Base-by-base conservation (phyloP, 306 rosid genomes). In the Trifolium fragiferum region DNA sequence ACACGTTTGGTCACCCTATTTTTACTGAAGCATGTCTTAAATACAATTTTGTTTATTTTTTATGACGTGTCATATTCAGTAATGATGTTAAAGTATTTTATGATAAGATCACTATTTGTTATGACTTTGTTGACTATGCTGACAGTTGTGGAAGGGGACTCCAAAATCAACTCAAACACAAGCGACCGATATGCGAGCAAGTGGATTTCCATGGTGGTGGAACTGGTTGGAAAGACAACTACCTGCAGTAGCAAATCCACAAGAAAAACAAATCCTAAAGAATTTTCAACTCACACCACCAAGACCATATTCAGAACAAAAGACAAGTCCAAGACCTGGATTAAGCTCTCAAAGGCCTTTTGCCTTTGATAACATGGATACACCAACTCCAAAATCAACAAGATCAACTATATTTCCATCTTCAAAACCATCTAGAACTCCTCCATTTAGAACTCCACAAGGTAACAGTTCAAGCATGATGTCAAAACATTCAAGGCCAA, bases 151-250 rank as follows among this genome's bases (percentile, higher is more conserved):
- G 96, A 90, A 88, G 78, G 90, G 78, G 54, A 88, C 92, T 69
- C 96, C 98, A 60, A 91, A 85, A 78, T 79, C 96, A 75, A 78
- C 62, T 75, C 88, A 87, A 76, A 83, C 95, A 13, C 92, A 88
- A 10, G 43, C 73, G 67, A 67, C 87, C 23, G 93, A 90, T 30
- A 35, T 80, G 16, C 85, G 87, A 60, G 73, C 91, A 1, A 89
- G 90, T 0, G 94, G 90, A 77, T 90, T 84, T 35, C 97, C 96
- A 8, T 89, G 99, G 97, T 94, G 99, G 99, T 94, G 94, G 96
- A 94, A 90, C 82, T 94, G 99, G 99, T 74, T 94, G 83, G 99
- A 94, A 78, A 82, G 89, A n/a, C 96, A 91, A 68, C 40, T 79
- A 14, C 91, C 96, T 18, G 25, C 84, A 10, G 53, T 84, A 75